Base-by-base conservation (phyloP, 495 filamentous ascomycete genomes). In the Neurospora sp. region DNA sequence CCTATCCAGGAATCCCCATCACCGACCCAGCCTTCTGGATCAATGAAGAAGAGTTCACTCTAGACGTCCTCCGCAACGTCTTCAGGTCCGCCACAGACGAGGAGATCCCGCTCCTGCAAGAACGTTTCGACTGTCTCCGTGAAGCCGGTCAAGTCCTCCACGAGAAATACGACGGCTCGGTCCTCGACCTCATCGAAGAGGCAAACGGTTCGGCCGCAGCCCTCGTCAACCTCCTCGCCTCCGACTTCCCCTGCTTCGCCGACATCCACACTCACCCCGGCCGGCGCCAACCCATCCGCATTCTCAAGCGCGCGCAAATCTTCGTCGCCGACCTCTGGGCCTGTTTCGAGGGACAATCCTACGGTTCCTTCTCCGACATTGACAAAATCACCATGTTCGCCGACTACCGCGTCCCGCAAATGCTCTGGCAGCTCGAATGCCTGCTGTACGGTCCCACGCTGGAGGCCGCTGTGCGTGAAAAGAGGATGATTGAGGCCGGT, bases 361-460 rank as follows among this genome's bases (percentile, higher is more conserved):
- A 90, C 74, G 96, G 96, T 16, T 81, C 86, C n/a, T 99, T 99
- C 77, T 77, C 90, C 38, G 96, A 99, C 76, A 97, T 99, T 70
- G 89, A 94, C 78, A 92, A 92, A 75, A 91, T 99, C 78, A 99
- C 96, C 73, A 98, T 98, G 92, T 99, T 98, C 82, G 94, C 96
- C 85, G 96, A 99, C 83, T 98, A 99, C 78, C 90, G 96, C 37
- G 90, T 99, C 41, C 96, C 96, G 6, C 96, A 98, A 83, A 97
- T 98, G 75, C 87, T 99, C 6, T 87, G 96, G 76, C 86, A 88
- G 35, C 85, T 99, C 37, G 92, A 93, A 42, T 96, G 93, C 73
- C 84, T 99, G 20, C 86, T 86, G 70, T 97, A 94, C 82, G 93
- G 91, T 38, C 96, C 96, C 0, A 86, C 90, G 6, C 81, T 99